Evolutionary conservation across 106 monocot species (phyloP).

Genomic region (Hemerocallis citrina): DNA sequence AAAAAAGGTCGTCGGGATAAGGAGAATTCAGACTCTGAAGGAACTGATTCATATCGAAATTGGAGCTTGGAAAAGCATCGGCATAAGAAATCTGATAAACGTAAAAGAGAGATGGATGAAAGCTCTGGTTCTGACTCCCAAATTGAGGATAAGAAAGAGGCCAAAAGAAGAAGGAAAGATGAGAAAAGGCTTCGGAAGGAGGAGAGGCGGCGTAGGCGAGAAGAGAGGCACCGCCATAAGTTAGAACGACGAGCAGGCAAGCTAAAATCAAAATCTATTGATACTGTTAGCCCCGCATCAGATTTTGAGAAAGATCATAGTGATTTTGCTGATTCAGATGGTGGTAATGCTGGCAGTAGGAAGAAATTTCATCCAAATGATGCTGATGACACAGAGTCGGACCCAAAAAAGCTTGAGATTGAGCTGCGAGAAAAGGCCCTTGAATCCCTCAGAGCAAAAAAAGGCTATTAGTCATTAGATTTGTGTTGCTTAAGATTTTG

Average conservation of each 20-base stretch:
- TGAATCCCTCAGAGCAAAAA: constrained; percentile 77
- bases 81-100: constrained; percentile 38
- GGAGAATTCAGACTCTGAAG: constrained; percentile 40
- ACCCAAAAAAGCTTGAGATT: constrained; percentile 80
- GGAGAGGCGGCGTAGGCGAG: constrained; percentile 63
- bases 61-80: constrained; percentile 22
- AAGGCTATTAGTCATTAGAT: constrained; percentile 59
- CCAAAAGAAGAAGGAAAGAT: constrained; percentile 67
- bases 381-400: constrained; percentile 30
- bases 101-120: constrained; percentile 32
- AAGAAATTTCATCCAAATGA: constrained; percentile 10
- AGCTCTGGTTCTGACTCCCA: constrained; percentile 43
- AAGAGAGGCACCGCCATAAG: constrained; percentile 64
- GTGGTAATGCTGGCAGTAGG: constrained; percentile 11
- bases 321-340: constrained; percentile 23
- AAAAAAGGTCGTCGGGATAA: not conserved
- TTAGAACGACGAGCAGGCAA: constrained; percentile 57
- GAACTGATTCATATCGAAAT: constrained; percentile 10
- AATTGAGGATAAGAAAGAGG: constrained; percentile 40
- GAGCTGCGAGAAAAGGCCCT: constrained; percentile 86
- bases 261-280: constrained; percentile 35
- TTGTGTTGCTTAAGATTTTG: constrained; percentile 6
- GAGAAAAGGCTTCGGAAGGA: constrained; percentile 67
- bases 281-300: constrained; percentile 28
- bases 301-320: constrained; percentile 28